Conservation (phyloP, 2,329 filamentous ascomycete genomes). For the Byssochlamys sp. region DNA sequence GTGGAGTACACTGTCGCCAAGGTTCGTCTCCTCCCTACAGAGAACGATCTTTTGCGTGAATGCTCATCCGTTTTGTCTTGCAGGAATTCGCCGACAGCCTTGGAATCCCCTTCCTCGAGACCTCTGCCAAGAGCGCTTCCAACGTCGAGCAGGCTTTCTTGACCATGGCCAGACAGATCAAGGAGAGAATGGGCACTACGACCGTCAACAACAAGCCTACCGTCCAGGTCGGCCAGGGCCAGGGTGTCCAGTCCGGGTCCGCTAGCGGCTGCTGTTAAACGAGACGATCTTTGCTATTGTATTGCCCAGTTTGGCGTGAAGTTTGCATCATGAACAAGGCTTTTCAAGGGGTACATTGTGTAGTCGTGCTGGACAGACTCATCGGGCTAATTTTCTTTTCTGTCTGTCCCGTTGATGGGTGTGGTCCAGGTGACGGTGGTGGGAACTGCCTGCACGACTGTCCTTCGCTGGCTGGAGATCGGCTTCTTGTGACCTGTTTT, state of each 20-base stretch:
- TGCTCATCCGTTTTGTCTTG: conserved; percentile 8
- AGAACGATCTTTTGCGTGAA: not conserved
- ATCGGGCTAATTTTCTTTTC: conserved; percentile 1
- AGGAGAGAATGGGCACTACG: conserved; percentile 97
- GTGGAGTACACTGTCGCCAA: conserved; percentile 99
- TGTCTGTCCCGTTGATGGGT: not conserved
- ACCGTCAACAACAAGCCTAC: conserved; percentile 97
- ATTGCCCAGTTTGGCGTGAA: conserved; percentile 8
- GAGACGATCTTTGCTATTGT: conserved; percentile 6
- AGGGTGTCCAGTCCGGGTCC: conserved; percentile 80
- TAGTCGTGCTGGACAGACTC: conserved; percentile 5
- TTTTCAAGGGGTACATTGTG: conserved; percentile 1
- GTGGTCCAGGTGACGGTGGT: not conserved
- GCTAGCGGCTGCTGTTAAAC: conserved; percentile 83
- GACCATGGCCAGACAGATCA: conserved; percentile 99
- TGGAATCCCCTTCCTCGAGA: conserved; percentile 98
- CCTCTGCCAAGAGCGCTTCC: conserved; percentile 97
- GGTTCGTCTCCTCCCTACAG: conserved; percentile 46
- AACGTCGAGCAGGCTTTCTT: conserved; percentile 99
- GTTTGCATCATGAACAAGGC: conserved; percentile 7
- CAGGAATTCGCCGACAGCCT: conserved; percentile 98
- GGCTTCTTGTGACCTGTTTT: conserved; percentile 9
- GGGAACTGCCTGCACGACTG: not conserved
- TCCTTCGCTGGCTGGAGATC: conserved; percentile 6
- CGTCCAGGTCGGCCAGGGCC: conserved; percentile 88